These are phyloP conservation scores for Bonia amplexicaulis DNA, from an alignment of 176 grass and related monocot species.

Conservation along the genomic window DNA sequence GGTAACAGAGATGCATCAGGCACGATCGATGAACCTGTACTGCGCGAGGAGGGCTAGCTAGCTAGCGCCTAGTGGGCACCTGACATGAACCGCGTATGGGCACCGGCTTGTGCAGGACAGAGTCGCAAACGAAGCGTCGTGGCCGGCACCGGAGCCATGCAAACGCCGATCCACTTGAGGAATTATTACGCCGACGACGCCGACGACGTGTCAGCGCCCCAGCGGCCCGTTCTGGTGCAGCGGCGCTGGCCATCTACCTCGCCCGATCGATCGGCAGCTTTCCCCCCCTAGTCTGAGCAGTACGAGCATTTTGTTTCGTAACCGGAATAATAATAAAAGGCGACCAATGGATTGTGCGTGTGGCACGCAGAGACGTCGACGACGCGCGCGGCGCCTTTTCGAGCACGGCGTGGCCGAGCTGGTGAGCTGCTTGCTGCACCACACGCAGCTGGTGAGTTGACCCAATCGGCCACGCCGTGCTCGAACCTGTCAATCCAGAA, in stretches of 20 bases:
- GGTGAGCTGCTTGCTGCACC: no score
- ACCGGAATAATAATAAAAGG: not conserved
- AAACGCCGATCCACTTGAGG: not conserved
- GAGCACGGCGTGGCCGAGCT: not conserved
- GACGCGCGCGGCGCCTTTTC: not conserved
- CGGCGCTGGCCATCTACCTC: not conserved
- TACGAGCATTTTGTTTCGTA: not conserved
- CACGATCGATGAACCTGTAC: not conserved
- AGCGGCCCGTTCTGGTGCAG: not conserved
- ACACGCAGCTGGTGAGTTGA: no score
- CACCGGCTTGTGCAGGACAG: not conserved
- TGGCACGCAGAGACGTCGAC: not conserved
- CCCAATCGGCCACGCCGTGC: no score
- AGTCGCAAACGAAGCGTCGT: not conserved
- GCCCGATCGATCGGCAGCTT: not conserved
- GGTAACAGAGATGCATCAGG: not conserved
- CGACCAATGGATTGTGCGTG: not conserved
- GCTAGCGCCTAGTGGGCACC: not conserved
- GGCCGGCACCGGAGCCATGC: conserved; percentile 29
- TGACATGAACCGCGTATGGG: conserved; percentile 16
- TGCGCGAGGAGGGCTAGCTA: not conserved
- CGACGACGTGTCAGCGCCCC: not conserved
- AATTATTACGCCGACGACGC: conserved; percentile 25
- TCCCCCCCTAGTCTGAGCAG: not conserved
- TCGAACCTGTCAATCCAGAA: no score